A percentile compares a stretch with the other conserved stretches of the same genome.
Conservation (phyloP, 2,329 filamentous ascomycete species). For the Trichoderma harzianum region DNA sequence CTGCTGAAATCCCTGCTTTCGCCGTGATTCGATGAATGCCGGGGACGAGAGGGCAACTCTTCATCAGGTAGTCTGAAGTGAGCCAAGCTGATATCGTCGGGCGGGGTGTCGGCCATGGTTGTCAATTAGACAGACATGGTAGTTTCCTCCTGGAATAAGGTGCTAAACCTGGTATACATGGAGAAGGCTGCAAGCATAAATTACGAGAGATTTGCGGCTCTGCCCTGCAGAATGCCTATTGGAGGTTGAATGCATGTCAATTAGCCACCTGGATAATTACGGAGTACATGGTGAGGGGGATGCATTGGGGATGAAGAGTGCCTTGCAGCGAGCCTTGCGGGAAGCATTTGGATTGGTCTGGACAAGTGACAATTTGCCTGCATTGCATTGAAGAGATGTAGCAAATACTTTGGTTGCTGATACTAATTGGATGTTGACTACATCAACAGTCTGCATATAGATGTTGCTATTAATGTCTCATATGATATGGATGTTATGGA, state of each 20-base stretch:
- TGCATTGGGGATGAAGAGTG: background rate
- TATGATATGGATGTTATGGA: rapidly evolving
- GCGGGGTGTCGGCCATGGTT: background rate
- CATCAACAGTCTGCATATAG: background rate
- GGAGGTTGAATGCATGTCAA: background rate
- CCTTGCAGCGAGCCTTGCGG: background rate
- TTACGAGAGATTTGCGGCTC: background rate
- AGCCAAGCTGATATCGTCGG: background rate
- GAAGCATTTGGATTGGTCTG: background rate
- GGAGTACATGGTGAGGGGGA: background rate
- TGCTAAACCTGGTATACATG: rapidly evolving
- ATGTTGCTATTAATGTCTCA: background rate
- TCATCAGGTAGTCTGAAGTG: background rate
- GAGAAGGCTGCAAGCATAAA: background rate
- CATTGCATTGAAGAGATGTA: background rate
- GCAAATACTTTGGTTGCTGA: background rate
- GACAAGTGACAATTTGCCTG: background rate
- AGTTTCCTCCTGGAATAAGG: background rate
- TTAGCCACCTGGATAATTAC: background rate
- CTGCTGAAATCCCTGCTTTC: slow-evolving; percentile 39
- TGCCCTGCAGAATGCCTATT: background rate
- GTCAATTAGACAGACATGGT: background rate
- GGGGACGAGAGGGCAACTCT: slow-evolving; percentile 39
- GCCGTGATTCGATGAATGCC: slow-evolving; percentile 68
- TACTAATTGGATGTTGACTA: background rate